Conservation (phyloP, 2,329 filamentous ascomycete species). For the Plenodomus biglobosus region DNA sequence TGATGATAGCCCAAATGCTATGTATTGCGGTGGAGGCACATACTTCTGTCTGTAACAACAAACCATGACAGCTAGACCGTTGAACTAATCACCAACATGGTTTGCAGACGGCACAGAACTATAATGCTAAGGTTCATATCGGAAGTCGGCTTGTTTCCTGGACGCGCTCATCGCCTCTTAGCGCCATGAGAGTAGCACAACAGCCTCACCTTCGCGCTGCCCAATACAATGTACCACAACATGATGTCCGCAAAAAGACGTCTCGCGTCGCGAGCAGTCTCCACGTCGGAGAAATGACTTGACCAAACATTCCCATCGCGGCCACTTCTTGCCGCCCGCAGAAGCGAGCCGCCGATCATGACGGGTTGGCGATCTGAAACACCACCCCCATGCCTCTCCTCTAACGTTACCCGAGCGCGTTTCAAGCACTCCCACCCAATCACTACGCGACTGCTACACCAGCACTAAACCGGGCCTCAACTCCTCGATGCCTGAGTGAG, state of each 20-base stretch:
- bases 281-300: not conserved
- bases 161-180: not conserved
- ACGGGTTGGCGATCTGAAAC: constrained; percentile 40
- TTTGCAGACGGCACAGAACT: not conserved
- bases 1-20: not conserved
- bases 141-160: too few species aligned
- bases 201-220: not conserved
- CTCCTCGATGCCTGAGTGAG: constrained; percentile 20
- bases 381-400: constrained; percentile 18
- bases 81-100: not conserved
- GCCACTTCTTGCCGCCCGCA: constrained; percentile 34
- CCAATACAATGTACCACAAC: not conserved
- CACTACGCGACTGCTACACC: constrained; percentile 31
- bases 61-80: not conserved
- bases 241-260: not conserved
- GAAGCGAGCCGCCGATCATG: constrained; percentile 19
- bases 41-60: not conserved
- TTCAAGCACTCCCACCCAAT: constrained; percentile 38
- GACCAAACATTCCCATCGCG: not conserved
- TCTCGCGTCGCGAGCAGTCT: not conserved
- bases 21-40: not conserved
- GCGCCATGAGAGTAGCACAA: not conserved
- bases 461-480: constrained; percentile 33
- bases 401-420: constrained; percentile 27
- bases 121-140: not conserved